phyloP scores from a whole-genome alignment of 2,329 filamentous ascomycete genomes.

The Botrytis elliptica region DNA sequence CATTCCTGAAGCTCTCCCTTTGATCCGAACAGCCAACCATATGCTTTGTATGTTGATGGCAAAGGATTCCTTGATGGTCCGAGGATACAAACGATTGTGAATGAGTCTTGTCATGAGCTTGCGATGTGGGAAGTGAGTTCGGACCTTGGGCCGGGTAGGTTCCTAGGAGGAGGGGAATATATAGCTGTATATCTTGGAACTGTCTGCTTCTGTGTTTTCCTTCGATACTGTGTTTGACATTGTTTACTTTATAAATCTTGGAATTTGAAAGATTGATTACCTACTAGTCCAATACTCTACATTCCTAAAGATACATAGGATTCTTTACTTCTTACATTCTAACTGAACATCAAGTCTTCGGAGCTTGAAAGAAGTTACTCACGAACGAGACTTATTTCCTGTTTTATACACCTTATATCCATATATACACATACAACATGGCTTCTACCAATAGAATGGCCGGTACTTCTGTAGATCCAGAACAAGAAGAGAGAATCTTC shows the following conservation, averaged over 20 bases:
- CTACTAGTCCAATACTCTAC: neutral
- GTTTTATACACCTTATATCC: constrained; percentile 25
- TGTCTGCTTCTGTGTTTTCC: too few relatives aligned
- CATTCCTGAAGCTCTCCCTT: constrained; percentile 17
- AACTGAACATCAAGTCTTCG: neutral
- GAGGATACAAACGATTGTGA: constrained; percentile 15
- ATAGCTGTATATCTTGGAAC: neutral
- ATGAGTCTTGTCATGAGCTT: neutral
- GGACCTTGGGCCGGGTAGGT: constrained; percentile 9
- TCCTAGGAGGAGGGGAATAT: neutral
- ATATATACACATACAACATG: constrained; percentile 11
- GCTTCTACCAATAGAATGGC: constrained; percentile 52
- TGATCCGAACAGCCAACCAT: constrained; percentile 16
- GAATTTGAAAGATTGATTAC: neutral
- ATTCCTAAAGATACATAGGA: constrained; percentile 10
- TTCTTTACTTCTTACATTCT: neutral
- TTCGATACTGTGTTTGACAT: neutral
- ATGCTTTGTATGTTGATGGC: neutral
- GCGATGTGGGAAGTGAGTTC: constrained; percentile 23
- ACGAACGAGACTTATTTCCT: neutral
- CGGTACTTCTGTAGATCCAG: constrained; percentile 55
- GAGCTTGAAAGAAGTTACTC: neutral
- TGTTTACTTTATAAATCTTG: neutral
- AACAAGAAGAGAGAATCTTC: constrained; percentile 53
- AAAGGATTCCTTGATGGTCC: constrained; percentile 21